Conservation (phyloP, 805 yeast species). For the Lipomyces yamanashiensis region DNA sequence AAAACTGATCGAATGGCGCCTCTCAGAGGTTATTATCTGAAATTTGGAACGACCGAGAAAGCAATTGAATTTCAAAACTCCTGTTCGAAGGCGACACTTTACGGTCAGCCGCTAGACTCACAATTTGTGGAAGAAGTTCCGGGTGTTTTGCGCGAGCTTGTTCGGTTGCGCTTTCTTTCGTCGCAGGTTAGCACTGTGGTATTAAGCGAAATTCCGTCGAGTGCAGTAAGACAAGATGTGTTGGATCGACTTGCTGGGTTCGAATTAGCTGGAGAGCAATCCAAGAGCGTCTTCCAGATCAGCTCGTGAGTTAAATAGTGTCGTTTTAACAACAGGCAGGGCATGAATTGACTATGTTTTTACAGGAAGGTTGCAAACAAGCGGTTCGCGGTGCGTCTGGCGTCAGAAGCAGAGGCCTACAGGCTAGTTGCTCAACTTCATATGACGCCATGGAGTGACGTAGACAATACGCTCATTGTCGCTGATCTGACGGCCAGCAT, state of each 20-base stretch:
- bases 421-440: constrained; percentile 12
- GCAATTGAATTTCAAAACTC: background rate
- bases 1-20: background rate
- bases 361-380: background rate
- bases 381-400: constrained; percentile 12
- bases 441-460: constrained; percentile 7
- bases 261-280: background rate
- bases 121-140: background rate
- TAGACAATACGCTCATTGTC: background rate
- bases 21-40: background rate
- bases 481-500: background rate
- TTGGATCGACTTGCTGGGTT: background rate
- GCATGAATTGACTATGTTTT: background rate
- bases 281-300: background rate
- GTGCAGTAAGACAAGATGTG: background rate
- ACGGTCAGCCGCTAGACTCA: background rate
- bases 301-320: constrained; percentile 2
- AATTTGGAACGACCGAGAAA: background rate
- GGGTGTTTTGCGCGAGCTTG: background rate
- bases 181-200: background rate
- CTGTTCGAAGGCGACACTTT: background rate
- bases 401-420: constrained; percentile 15
- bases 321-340: too few species aligned
- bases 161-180: background rate
- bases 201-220: constrained; percentile 3